Conservation (phyloP, 176 grass and related monocot species). For the Paspalum vaginatum region DNA sequence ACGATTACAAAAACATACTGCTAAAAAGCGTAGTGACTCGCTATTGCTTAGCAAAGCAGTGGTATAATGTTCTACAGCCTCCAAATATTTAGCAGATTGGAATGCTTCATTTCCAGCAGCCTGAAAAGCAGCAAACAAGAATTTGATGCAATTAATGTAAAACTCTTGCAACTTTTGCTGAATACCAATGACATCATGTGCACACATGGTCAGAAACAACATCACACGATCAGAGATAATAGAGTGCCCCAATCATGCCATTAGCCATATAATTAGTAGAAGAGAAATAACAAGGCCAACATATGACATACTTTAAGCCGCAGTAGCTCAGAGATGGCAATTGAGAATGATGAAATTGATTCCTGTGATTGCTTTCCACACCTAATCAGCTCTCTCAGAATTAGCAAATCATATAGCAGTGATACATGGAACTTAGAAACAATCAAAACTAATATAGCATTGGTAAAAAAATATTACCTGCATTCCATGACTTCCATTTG, state of each 20-base stretch:
- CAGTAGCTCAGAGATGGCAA: slow-evolving; percentile 59
- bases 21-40: slow-evolving; percentile 69
- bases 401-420: slow-evolving; percentile 25
- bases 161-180: too few relatives aligned
- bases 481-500: slow-evolving; percentile 44
- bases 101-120: slow-evolving; percentile 90
- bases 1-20: slow-evolving; percentile 86
- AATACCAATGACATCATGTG: too few relatives aligned
- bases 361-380: slow-evolving; percentile 47
- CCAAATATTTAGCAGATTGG: slow-evolving; percentile 73
- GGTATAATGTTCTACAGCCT: slow-evolving; percentile 85
- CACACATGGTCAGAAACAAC: too few relatives aligned
- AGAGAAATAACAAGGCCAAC: neutral
- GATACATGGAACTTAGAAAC: slow-evolving; percentile 12
- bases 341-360: slow-evolving; percentile 49
- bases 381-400: slow-evolving; percentile 50
- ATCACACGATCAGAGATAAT: neutral
- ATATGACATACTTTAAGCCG: slow-evolving; percentile 61
- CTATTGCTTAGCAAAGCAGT: slow-evolving; percentile 66
- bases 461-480: slow-evolving; percentile 41
- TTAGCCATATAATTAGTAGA: too few relatives aligned
- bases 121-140: slow-evolving; percentile 53
- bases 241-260: too few relatives aligned
- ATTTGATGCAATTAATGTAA: neutral
- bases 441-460: slow-evolving; percentile 25